phyloP scores from a whole-genome alignment of 495 filamentous ascomycete genomes.

The Bombardia bombarda region DNA sequence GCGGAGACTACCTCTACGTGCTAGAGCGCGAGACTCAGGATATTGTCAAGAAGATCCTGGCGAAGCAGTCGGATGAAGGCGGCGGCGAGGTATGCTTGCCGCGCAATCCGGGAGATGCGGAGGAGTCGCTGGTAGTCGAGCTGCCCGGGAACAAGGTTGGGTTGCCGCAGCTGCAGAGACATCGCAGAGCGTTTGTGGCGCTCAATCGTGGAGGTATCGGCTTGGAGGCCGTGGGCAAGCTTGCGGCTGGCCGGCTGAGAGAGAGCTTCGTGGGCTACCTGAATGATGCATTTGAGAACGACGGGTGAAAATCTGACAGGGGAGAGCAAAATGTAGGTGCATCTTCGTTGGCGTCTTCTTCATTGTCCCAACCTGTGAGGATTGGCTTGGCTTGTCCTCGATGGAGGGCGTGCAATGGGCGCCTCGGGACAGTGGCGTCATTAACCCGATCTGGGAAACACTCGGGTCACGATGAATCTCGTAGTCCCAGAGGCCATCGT shows the following conservation, averaged over 20 bases:
- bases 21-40: conserved; percentile 81
- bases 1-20: conserved; percentile 73
- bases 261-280: conserved; percentile 68
- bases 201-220: conserved; percentile 57
- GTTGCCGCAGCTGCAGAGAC: conserved; percentile 70
- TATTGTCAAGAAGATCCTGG: conserved; percentile 65
- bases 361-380: no score
- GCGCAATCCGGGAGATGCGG: conserved; percentile 20
- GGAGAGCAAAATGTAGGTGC: no score
- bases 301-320: no score
- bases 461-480: no score
- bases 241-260: conserved; percentile 47
- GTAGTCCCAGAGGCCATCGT: no score
- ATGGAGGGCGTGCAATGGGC: no score
- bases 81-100: conserved; percentile 40
- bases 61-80: conserved; percentile 60
- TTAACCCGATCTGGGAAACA: no score
- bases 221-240: conserved; percentile 35
- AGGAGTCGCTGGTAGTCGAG: conserved; percentile 37
- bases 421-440: no score
- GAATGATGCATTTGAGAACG: conserved; percentile 55
- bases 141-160: conserved; percentile 55
- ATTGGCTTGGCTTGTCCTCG: no score
- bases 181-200: conserved; percentile 78
- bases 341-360: no score